Evolutionary conservation across 2,329 filamentous ascomycete species (phyloP).

Genomic region (Cladosporium cucumerinum): DNA sequence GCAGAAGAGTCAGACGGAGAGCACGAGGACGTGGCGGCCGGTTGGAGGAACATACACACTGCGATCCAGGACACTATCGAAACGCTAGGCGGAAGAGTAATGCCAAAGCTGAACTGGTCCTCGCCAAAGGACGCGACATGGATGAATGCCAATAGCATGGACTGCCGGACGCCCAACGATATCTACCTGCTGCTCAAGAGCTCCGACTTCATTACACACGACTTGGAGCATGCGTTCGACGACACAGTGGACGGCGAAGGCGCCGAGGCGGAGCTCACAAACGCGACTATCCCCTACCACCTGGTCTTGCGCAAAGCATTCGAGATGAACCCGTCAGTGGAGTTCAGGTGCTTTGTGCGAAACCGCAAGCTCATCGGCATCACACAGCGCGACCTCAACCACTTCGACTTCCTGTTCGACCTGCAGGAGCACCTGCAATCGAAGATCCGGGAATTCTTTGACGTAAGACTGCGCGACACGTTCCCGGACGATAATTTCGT

Average conservation of each 20-base stretch:
- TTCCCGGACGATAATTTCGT: constrained; percentile 83
- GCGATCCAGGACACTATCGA: constrained; percentile 72
- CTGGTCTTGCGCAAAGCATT: constrained; percentile 87
- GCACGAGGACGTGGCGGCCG: constrained; percentile 58
- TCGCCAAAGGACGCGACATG: constrained; percentile 93
- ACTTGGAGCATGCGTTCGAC: constrained; percentile 89
- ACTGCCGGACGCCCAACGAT: constrained; percentile 84
- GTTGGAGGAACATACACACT: constrained; percentile 70
- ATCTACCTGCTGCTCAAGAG: constrained; percentile 92
- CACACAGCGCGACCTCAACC: constrained; percentile 83
- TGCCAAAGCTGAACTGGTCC: constrained; percentile 96
- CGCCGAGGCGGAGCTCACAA: constrained; percentile 19
- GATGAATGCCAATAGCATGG: constrained; percentile 86
- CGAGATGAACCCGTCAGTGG: constrained; percentile 76
- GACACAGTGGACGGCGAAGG: constrained; percentile 41
- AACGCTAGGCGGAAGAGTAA: constrained; percentile 79
- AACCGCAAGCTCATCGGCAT: constrained; percentile 75
- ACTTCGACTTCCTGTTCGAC: constrained; percentile 76
- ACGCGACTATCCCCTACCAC: constrained; percentile 62
- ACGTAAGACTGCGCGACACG: constrained; percentile 65
- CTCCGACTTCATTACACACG: constrained; percentile 90
- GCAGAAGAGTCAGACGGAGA: constrained; percentile 44
- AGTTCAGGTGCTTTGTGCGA: constrained; percentile 95
- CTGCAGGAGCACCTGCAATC: constrained; percentile 64
- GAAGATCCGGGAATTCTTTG: constrained; percentile 75